phyloP scores from a whole-genome alignment of 495 filamentous ascomycete genomes.

The Neurospora sp. region DNA sequence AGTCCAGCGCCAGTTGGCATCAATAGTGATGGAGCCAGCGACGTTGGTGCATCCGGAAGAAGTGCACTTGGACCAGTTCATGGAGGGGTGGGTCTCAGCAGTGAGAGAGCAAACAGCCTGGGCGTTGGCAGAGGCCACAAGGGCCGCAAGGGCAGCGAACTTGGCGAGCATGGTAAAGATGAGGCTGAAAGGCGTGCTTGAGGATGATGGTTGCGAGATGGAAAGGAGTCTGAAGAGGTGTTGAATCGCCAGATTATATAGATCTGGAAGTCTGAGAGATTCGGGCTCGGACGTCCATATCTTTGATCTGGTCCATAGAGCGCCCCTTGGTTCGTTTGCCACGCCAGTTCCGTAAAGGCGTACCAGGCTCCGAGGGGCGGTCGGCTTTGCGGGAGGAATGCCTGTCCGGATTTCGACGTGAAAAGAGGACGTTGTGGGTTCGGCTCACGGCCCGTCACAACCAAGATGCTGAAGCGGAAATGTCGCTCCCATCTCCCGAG shows the following conservation, averaged over 20 bases:
- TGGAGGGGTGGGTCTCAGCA: slow-evolving; percentile 46
- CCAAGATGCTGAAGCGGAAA: slow-evolving; percentile 3
- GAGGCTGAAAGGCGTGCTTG: slow-evolving; percentile 15
- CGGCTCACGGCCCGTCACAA: slow-evolving; percentile 23
- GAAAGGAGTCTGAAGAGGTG: not conserved
- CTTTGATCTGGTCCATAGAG: not conserved
- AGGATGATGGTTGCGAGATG: slow-evolving; percentile 13
- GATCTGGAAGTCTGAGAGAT: not conserved
- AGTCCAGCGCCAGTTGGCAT: slow-evolving; percentile 45
- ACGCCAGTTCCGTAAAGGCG: slow-evolving; percentile 2
- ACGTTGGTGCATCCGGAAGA: slow-evolving; percentile 38
- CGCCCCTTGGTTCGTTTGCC: not conserved
- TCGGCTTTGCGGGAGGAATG: slow-evolving; percentile 1
- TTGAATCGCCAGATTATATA: slow-evolving; percentile 17
- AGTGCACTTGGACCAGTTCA: slow-evolving; percentile 49
- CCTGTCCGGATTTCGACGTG: not conserved
- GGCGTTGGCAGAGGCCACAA: slow-evolving; percentile 33
- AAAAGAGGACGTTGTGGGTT: not conserved
- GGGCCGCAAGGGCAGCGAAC: slow-evolving; percentile 29
- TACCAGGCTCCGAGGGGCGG: slow-evolving; percentile 9
- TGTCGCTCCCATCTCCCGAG: slow-evolving; percentile 4
- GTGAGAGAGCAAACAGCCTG: slow-evolving; percentile 50
- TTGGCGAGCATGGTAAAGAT: slow-evolving; percentile 21
- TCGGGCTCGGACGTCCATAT: no score
- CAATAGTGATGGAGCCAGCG: slow-evolving; percentile 34